Percentiles rank a stretch among this genome's conserved stretches.
phyloP scores from a whole-genome alignment of 1,284 basidiomycete species.

The Volvariella surrecta region DNA sequence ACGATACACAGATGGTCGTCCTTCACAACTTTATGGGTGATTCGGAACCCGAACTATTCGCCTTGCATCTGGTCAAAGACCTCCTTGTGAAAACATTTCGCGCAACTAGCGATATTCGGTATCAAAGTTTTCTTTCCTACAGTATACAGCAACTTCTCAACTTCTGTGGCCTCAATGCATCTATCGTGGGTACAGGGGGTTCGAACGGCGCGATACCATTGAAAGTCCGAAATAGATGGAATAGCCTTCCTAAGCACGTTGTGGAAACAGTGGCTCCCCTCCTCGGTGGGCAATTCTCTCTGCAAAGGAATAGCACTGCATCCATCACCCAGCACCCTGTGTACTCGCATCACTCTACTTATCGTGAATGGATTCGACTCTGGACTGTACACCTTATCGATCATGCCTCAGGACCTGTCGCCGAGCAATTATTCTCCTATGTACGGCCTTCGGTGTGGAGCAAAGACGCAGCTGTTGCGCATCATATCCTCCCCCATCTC shows the following conservation, averaged over 20 bases:
- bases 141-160: slow-evolving; percentile 90
- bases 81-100: slow-evolving; percentile 90
- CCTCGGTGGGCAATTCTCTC: slow-evolving; percentile 66
- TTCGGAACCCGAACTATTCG: slow-evolving; percentile 76
- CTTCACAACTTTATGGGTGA: slow-evolving; percentile 80
- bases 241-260: slow-evolving; percentile 72
- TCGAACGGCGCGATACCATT: slow-evolving; percentile 43
- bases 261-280: slow-evolving; percentile 86
- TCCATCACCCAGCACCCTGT: slow-evolving; percentile 55
- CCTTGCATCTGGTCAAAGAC: slow-evolving; percentile 79
- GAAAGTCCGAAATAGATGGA: slow-evolving; percentile 72
- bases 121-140: slow-evolving; percentile 86
- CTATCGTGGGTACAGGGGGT: slow-evolving; percentile 47
- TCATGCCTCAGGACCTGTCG: slow-evolving; percentile 46
- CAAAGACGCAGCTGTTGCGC: slow-evolving; percentile 88
- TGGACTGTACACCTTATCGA: slow-evolving; percentile 88
- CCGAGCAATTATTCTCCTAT: slow-evolving; percentile 68
- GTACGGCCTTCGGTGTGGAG: slow-evolving; percentile 78
- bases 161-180: slow-evolving; percentile 81
- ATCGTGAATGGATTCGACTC: slow-evolving; percentile 92
- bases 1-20: slow-evolving; percentile 66
- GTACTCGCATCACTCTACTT: slow-evolving; percentile 71
- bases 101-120: slow-evolving; percentile 88
- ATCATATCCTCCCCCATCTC: slow-evolving; percentile 87
- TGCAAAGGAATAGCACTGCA: slow-evolving; percentile 22